phyloP scores from a whole-genome alignment of 345 rosid species.

The Eucalyptus sideroxylon region DNA sequence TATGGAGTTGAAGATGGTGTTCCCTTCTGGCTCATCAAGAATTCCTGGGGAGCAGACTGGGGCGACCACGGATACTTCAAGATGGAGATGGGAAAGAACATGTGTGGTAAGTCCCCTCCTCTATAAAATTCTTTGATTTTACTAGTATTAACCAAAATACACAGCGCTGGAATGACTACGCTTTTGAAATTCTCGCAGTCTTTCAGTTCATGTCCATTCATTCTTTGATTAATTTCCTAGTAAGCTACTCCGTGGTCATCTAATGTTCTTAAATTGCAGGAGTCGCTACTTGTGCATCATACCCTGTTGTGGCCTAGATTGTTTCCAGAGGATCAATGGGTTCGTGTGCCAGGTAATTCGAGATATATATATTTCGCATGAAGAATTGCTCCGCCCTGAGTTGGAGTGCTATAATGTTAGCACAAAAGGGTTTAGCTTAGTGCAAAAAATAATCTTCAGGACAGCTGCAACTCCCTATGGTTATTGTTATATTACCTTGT shows the following conservation, averaged over 20 bases:
- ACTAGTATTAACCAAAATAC: neutral
- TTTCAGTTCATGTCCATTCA: neutral
- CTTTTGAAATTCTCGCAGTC: neutral
- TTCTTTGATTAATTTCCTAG: neutral
- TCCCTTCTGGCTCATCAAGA: slow-evolving; percentile 86
- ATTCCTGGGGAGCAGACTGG: slow-evolving; percentile 89
- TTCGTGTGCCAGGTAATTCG: neutral
- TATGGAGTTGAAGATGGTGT: slow-evolving; percentile 78
- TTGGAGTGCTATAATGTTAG: neutral
- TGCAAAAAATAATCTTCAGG: neutral
- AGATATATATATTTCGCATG: neutral
- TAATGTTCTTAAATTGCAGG: neutral
- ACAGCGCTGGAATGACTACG: neutral
- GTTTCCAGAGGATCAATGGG: neutral
- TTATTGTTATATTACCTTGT: neutral
- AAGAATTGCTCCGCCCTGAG: neutral
- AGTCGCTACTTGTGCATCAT: slow-evolving; percentile 64
- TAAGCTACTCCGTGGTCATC: neutral
- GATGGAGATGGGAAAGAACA: slow-evolving; percentile 92
- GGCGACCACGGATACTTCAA: slow-evolving; percentile 88
- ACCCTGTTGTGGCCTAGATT: neutral
- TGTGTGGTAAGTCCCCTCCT: slow-evolving; percentile 66
- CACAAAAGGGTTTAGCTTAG: neutral
- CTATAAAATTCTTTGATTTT: neutral
- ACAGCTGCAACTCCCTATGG: neutral